phyloP scores from a whole-genome alignment of 441 rosid genomes.

The Flueggea neowawraea region DNA sequence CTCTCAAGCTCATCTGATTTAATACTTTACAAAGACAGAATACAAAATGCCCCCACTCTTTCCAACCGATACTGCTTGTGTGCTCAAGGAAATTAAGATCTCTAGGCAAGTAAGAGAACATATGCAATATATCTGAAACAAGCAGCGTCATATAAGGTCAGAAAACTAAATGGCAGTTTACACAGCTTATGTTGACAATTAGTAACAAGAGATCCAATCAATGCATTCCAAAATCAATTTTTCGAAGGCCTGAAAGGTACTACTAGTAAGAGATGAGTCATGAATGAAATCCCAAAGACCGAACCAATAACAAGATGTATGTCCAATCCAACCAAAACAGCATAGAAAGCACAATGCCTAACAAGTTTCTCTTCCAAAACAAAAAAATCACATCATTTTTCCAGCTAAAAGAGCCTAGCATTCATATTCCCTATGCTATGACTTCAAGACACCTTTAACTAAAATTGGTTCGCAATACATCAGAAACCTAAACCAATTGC shows the following conservation, averaged over 20 bases:
- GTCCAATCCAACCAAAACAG: too few species aligned
- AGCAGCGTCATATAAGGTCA: slow-evolving; percentile 5
- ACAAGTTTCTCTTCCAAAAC: too few species aligned
- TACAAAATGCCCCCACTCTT: slow-evolving; percentile 66
- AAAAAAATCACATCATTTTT: too few species aligned
- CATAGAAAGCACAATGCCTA: too few species aligned
- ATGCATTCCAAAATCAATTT: not conserved
- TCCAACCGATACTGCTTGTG: slow-evolving; percentile 83
- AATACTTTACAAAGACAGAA: slow-evolving; percentile 1
- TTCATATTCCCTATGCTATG: too few species aligned
- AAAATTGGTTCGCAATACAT: too few species aligned
- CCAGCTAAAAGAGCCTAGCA: too few species aligned
- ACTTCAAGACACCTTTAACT: too few species aligned
- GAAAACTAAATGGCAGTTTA: not conserved
- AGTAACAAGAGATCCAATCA: too few species aligned
- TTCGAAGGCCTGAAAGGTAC: not conserved
- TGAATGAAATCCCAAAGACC: too few species aligned
- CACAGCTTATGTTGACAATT: not conserved
- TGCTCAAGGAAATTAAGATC: slow-evolving; percentile 92
- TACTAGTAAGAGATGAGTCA: too few species aligned
- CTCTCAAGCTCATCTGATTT: slow-evolving; percentile 1
- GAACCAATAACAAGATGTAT: not conserved
- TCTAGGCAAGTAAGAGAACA: slow-evolving; percentile 88
- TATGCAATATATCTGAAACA: slow-evolving; percentile 80
- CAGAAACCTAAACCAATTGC: too few species aligned